Conservation (phyloP, 1,139 yeast genomes). For the Meyerozyma carpophila region DNA sequence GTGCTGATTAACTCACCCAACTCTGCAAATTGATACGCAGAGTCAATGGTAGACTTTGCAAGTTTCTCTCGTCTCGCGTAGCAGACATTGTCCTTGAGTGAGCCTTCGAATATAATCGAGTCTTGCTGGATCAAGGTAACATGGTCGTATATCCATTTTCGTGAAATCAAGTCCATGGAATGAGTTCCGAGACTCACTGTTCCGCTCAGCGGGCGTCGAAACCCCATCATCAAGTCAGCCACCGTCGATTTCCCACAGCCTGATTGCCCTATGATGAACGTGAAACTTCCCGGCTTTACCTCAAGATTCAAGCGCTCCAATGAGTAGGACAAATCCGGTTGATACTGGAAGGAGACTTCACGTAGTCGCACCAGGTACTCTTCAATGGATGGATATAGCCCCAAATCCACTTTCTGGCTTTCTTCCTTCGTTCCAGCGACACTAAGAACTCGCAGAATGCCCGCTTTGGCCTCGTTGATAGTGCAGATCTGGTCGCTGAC, state of each 20-base stretch:
- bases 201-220: constrained; percentile 38
- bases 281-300: constrained; percentile 42
- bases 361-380: constrained; percentile 45
- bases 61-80: constrained; percentile 32
- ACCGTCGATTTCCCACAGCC: constrained; percentile 93
- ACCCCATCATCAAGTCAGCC: constrained; percentile 53
- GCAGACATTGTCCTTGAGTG: constrained; percentile 59
- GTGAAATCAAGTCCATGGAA: constrained; percentile 45
- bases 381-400: constrained; percentile 25
- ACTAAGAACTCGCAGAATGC: constrained; percentile 36
- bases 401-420: neutral
- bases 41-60: constrained; percentile 23
- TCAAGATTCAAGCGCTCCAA: constrained; percentile 41
- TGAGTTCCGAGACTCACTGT: constrained; percentile 39
- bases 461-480: constrained; percentile 61
- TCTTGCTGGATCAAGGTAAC: constrained; percentile 71
- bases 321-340: constrained; percentile 45
- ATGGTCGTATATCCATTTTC: constrained; percentile 53
- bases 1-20: constrained; percentile 44
- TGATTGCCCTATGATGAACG: constrained; percentile 75
- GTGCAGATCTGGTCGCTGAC: constrained; percentile 49
- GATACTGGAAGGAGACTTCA: constrained; percentile 57
- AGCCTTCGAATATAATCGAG: constrained; percentile 58
- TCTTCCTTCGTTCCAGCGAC: constrained; percentile 7
- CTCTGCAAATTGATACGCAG: constrained; percentile 50